A percentile compares a stretch with the other conserved stretches of the same genome.
Evolutionary conservation across 1,139 yeast genomes (phyloP).

Genomic region (Blastobotrys illinoisensis): DNA sequence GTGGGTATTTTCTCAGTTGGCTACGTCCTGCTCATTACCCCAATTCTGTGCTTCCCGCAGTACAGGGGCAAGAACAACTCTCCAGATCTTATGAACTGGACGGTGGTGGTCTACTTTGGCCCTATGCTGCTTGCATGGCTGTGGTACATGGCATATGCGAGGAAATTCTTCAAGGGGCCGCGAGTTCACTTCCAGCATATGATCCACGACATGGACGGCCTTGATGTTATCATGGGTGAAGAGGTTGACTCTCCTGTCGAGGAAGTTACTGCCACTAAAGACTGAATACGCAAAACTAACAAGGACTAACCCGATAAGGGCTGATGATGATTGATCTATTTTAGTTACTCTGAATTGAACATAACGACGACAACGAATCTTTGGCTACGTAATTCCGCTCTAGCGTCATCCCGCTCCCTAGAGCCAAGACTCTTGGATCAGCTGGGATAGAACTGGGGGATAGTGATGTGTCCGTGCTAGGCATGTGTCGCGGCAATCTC

Average conservation of each 20-base stretch:
- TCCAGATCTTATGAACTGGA: constrained; percentile 53
- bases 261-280: too few species aligned
- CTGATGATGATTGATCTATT: too few species aligned
- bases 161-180: constrained; percentile 60
- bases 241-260: background rate
- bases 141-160: constrained; percentile 53
- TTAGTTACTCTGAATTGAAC: too few species aligned
- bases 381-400: too few species aligned
- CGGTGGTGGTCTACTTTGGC: constrained; percentile 57
- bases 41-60: constrained; percentile 62
- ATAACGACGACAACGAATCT: too few species aligned
- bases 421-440: too few species aligned
- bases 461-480: too few species aligned
- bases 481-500: too few species aligned
- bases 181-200: constrained; percentile 44
- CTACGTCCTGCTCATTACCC: constrained; percentile 55
- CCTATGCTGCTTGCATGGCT: constrained; percentile 46
- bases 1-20: constrained; percentile 31
- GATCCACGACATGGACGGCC: constrained; percentile 6
- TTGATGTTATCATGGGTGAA: background rate
- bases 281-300: too few species aligned
- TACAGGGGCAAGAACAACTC: constrained; percentile 32
- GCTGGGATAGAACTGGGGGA: too few species aligned
- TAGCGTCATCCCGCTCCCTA: too few species aligned
- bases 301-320: too few species aligned